Percentiles rank a stretch among this genome's conserved stretches.
These are phyloP conservation scores for Rhododendron ovatum DNA, from an alignment of 148 eudicot genomes.

Conservation along the genomic window DNA sequence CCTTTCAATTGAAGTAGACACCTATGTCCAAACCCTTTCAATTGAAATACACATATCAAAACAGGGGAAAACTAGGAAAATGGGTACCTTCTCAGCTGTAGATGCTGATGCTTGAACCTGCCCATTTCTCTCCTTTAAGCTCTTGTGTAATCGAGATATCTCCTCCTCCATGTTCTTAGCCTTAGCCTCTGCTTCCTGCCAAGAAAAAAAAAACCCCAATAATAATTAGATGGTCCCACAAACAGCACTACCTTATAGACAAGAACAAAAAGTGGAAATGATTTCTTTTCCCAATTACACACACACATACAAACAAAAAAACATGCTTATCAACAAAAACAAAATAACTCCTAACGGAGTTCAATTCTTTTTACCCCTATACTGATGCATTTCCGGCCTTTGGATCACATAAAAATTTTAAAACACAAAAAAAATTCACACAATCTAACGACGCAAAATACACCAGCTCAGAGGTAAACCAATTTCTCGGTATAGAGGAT, in stretches of 20 bases:
- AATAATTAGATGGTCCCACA: constrained; percentile 27
- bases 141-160: constrained; percentile 54
- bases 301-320: neutral
- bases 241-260: constrained; percentile 18
- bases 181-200: constrained; percentile 79
- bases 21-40: neutral
- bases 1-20: neutral
- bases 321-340: neutral
- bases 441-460: neutral
- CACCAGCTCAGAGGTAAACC: neutral
- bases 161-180: constrained; percentile 75
- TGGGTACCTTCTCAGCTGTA: constrained; percentile 59
- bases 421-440: neutral
- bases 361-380: neutral
- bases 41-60: neutral
- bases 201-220: neutral
- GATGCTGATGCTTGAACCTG: constrained; percentile 59
- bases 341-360: neutral
- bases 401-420: neutral
- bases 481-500: neutral
- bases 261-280: constrained; percentile 31
- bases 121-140: constrained; percentile 68
- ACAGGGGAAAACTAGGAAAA: neutral
- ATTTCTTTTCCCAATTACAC: constrained; percentile 20
- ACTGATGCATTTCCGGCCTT: neutral